A percentile compares a stretch with the other conserved stretches of the same genome.
These are phyloP conservation scores for Camelina hispida DNA, from an alignment of 345 rosid genomes.

Conservation along the genomic window DNA sequence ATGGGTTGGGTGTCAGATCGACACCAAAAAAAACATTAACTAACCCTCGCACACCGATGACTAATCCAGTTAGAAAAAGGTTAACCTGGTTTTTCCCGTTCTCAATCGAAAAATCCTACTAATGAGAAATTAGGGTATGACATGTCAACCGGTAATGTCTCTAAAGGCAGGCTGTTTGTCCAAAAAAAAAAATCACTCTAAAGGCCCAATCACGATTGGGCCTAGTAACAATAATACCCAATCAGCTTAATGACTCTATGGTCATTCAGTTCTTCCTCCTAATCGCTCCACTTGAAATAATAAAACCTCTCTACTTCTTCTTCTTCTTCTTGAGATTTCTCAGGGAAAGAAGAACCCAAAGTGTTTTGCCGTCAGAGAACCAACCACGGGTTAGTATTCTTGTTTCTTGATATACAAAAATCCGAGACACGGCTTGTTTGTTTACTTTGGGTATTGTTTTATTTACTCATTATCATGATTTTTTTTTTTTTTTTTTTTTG, in stretches of 20 bases:
- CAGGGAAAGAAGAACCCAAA: background rate
- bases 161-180: too few species aligned
- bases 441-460: background rate
- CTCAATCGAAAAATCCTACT: too few species aligned
- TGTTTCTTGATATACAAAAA: background rate
- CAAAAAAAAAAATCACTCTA: too few species aligned
- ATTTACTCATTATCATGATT: conserved; percentile 2
- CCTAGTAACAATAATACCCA: background rate
- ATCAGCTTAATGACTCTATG: background rate
- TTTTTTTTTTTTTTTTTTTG: background rate
- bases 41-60: too few species aligned
- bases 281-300: background rate
- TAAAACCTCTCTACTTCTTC: background rate
- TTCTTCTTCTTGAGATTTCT: background rate
- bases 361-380: background rate
- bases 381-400: background rate
- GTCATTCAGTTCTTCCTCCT: background rate
- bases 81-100: too few species aligned
- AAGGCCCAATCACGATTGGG: background rate
- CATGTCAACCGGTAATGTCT: too few species aligned
- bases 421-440: background rate
- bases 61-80: too few species aligned
- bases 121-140: too few species aligned
- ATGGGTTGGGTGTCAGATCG: too few species aligned
- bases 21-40: too few species aligned